These are phyloP conservation scores for Protomyces inundatus DNA, from an alignment of 1,139 yeast species.

Conservation along the genomic window DNA sequence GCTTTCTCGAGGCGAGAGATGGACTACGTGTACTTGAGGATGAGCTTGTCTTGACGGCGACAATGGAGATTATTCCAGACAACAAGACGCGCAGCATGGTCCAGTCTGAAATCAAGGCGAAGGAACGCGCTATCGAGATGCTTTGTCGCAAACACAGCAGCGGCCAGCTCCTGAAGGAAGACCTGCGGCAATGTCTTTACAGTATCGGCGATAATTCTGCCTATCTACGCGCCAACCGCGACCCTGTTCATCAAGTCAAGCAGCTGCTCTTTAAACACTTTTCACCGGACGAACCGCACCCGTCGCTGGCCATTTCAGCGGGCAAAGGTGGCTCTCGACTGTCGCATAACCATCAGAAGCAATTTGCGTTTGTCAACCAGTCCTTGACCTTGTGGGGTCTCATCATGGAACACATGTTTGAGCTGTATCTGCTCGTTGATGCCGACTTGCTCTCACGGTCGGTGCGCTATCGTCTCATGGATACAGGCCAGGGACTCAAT, in stretches of 20 bases:
- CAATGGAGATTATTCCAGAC: conserved; percentile 56
- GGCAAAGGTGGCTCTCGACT: conserved; percentile 64
- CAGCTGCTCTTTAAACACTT: conserved; percentile 50
- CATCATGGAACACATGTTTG: conserved; percentile 67
- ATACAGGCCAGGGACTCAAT: conserved; percentile 73
- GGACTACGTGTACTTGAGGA: conserved; percentile 51
- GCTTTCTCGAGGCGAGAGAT: conserved; percentile 44
- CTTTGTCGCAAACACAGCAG: conserved; percentile 46
- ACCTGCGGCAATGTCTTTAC: conserved; percentile 59
- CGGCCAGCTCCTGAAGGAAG: conserved; percentile 47
- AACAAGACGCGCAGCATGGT: conserved; percentile 51
- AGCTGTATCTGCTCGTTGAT: conserved; percentile 67
- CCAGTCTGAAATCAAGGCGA: conserved; percentile 53
- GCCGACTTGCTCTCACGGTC: conserved; percentile 53
- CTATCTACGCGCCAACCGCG: conserved; percentile 59
- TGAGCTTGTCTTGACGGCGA: conserved; percentile 54
- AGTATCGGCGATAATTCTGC: conserved; percentile 72
- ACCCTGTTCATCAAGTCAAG: conserved; percentile 58
- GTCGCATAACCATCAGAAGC: conserved; percentile 64
- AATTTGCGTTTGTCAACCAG: conserved; percentile 59
- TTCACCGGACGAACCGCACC: conserved; percentile 43
- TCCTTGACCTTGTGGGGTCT: conserved; percentile 66
- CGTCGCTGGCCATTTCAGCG: conserved; percentile 55
- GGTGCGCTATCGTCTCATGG: conserved; percentile 52
- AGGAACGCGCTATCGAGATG: conserved; percentile 58